Conservation (phyloP, 164 flowering plant species). For the Nymphaea thermarum region DNA sequence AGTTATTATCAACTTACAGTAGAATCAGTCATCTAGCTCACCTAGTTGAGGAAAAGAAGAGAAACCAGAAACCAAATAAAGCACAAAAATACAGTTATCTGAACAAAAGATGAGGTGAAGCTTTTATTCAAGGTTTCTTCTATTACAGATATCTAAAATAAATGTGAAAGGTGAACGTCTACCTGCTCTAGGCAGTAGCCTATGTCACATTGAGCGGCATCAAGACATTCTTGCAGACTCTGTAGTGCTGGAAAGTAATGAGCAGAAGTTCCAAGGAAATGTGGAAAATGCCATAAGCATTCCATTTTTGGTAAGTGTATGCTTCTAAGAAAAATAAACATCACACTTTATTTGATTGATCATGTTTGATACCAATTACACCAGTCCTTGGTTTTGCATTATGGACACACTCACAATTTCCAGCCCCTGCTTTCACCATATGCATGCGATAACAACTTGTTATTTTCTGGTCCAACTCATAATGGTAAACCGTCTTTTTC, state of each 20-base stretch:
- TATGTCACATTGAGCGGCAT: not conserved
- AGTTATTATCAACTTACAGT: too few species aligned
- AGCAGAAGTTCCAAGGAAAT: not conserved
- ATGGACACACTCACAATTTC: not conserved
- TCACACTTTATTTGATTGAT: not conserved
- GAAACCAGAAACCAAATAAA: too few species aligned
- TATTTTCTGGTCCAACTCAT: slow-evolving; percentile 67
- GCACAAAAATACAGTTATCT: not conserved
- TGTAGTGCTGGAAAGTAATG: not conserved
- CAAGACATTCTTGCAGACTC: not conserved
- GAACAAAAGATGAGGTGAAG: not conserved
- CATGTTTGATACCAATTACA: not conserved
- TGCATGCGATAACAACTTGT: slow-evolving; percentile 31
- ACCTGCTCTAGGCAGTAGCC: not conserved
- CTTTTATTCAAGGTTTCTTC: not conserved
- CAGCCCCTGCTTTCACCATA: slow-evolving; percentile 13
- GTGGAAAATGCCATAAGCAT: not conserved
- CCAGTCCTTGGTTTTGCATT: not conserved
- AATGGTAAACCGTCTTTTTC: slow-evolving; percentile 63
- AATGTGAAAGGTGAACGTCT: too few species aligned
- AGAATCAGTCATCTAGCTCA: too few species aligned
- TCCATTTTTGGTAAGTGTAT: not conserved
- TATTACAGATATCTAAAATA: not conserved
- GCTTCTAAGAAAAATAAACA: not conserved
- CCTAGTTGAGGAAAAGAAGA: not conserved